Evolutionary conservation across 768 basidiomycete species (phyloP), one percentile per base, ranked within the genome.

Genomic region (Xerocomellus dryophilus): DNA sequence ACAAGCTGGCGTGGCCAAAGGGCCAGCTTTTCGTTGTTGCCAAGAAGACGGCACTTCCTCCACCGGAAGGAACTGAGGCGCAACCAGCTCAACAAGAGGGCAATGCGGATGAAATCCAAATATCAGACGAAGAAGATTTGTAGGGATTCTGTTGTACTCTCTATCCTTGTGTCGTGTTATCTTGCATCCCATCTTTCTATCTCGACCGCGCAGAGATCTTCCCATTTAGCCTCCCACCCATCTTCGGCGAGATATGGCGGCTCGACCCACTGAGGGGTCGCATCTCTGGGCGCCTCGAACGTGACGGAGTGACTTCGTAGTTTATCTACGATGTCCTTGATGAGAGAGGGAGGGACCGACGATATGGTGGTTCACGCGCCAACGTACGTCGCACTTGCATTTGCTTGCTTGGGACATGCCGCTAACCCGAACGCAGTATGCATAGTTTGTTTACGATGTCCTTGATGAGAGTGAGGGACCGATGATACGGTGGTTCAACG

Each of bases 71-170:
- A 40, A 62, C 66, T n/a, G 74, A 71, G 34, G 57, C 72, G 23
- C 66, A 61, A 47, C 66, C 67, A 53, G n/a, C 35, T 43, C 56
- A 57, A 20, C 58, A 50, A 50, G 71, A 50, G 27, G 71, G 64
- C 23, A 93, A 94, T 65, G 81, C 73, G 40, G 92, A 93, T 53
- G 92, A 94, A 73, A 94, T 94, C 55, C 89, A 87, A 56, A 92
- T 93, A 62, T 88, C 86, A 44, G 89, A 92, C 65, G 91, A 93
- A 47, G 88, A 91, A 60, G 86, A 87, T 64, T 65, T 78, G 69
- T 81, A 76, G 70, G 66, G 14, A 49, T 49, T 59, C 36, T 52
- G 45, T 61, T 49, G 48, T 61, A 59, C 27, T 38, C 42, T 50
- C 29, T 53, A 34, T 59, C 38, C 54, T 61, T 60, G 27, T 63